phyloP scores from a whole-genome alignment of 164 flowering plant genomes.

The Platanus orientalis region DNA sequence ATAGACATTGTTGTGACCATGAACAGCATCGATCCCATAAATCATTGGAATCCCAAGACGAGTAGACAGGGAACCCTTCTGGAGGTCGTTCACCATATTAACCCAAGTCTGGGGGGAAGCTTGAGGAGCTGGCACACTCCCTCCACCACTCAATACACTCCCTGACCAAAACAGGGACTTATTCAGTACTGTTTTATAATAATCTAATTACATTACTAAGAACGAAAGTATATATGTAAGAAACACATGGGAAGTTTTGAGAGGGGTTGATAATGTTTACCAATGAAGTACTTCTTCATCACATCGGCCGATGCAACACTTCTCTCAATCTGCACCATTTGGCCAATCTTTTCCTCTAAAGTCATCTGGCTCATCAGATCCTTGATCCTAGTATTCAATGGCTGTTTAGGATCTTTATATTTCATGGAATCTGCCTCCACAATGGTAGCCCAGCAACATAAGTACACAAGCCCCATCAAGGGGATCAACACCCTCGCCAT shows the following conservation, averaged over 20 bases:
- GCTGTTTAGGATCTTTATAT: conserved; percentile 11
- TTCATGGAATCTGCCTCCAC: conserved; percentile 4
- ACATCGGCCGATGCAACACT: background rate
- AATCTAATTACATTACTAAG: too few relatives aligned
- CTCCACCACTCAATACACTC: conserved; percentile 4
- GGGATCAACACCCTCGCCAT: conserved; percentile 19
- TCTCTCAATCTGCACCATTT: conserved; percentile 4
- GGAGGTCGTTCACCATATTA: background rate
- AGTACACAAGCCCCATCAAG: conserved; percentile 19
- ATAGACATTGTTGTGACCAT: conserved; percentile 6
- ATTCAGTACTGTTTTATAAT: too few relatives aligned
- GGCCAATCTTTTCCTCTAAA: conserved; percentile 7
- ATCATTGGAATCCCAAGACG: conserved; percentile 1
- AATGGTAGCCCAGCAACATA: conserved; percentile 8
- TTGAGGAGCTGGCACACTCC: background rate
- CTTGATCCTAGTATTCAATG: background rate
- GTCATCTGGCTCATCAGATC: conserved; percentile 9
- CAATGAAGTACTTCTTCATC: conserved; percentile 10
- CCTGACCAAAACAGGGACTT: background rate
- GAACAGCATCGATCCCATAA: conserved; percentile 5
- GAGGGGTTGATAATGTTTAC: too few relatives aligned
- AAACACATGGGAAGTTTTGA: too few relatives aligned
- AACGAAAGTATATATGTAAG: too few relatives aligned
- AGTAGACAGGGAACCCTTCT: background rate
- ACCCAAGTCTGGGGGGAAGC: background rate